Percentiles rank a stretch among this genome's conserved stretches.
Evolutionary conservation across 1,139 yeast genomes (phyloP).

Genomic region (Hansenula anomala): DNA sequence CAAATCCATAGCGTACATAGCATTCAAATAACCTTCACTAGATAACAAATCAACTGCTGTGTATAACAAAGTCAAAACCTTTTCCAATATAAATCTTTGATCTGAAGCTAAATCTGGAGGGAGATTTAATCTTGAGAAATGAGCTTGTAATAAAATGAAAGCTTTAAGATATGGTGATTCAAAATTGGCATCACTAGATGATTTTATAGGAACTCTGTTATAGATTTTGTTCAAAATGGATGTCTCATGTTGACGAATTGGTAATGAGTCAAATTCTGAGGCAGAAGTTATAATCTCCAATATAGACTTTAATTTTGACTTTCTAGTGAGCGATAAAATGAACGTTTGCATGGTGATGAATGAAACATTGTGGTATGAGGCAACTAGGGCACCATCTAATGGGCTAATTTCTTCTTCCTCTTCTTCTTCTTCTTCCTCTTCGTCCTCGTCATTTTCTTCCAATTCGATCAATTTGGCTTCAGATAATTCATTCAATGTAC

Average conservation of each 20-base stretch:
- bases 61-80: conserved; percentile 46
- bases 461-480: conserved; percentile 62
- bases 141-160: conserved; percentile 75
- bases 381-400: conserved; percentile 66
- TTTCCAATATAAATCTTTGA: conserved; percentile 45
- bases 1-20: conserved; percentile 80
- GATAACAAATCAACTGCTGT: conserved; percentile 75
- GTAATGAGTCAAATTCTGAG: conserved; percentile 61
- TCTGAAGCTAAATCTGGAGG: conserved; percentile 60
- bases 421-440: conserved; percentile 31
- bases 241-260: conserved; percentile 60
- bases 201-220: conserved; percentile 58
- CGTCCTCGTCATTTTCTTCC: conserved; percentile 32
- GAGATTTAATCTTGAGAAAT: conserved; percentile 60
- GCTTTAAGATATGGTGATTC: conserved; percentile 64
- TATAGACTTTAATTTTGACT: conserved; percentile 56
- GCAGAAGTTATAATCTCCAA: conserved; percentile 66
- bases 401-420: conserved; percentile 49
- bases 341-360: conserved; percentile 61
- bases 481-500: conserved; percentile 58
- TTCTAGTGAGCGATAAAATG: conserved; percentile 43
- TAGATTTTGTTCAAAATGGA: conserved; percentile 44
- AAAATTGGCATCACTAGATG: conserved; percentile 31
- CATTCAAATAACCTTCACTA: conserved; percentile 75
- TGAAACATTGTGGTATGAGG: conserved; percentile 65